Conservation (phyloP, 2,329 filamentous ascomycete species). For the Cercospora sp. region DNA sequence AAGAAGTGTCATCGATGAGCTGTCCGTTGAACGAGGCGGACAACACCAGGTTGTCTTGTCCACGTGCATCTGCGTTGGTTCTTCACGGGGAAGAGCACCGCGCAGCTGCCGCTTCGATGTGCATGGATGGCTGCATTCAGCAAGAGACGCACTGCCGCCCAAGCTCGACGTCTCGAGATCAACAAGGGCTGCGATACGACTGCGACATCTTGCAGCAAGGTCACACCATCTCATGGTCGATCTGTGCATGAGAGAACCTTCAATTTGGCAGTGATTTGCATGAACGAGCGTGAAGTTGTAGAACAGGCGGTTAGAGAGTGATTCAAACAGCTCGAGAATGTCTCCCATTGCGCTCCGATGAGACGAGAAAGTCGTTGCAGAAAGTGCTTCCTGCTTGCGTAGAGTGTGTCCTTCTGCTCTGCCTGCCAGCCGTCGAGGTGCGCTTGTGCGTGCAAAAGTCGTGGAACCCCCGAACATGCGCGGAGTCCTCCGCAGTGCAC, state of each 20-base stretch:
- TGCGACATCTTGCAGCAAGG: not conserved
- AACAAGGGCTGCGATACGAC: not conserved
- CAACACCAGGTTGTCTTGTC: not conserved
- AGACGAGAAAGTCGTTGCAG: not conserved
- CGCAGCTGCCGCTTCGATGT: not conserved
- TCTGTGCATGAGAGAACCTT: not conserved
- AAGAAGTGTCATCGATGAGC: not conserved
- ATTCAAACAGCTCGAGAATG: not conserved
- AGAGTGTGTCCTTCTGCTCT: not conserved
- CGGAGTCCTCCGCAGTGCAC: not conserved
- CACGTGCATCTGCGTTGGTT: not conserved
- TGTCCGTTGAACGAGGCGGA: not conserved
- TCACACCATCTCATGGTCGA: not conserved
- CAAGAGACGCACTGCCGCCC: not conserved
- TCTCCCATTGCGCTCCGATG: not conserved
- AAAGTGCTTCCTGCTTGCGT: not conserved
- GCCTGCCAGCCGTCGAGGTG: not conserved
- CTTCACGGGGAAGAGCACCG: not conserved
- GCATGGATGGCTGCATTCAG: conserved; percentile 1
- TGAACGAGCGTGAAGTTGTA: not conserved
- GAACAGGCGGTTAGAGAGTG: not conserved
- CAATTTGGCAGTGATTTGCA: not conserved
- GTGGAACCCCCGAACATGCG: not conserved
- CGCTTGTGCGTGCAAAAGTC: conserved; percentile 5
- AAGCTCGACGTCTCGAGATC: not conserved